Evolutionary conservation across 2,329 filamentous ascomycete species (phyloP).

Genomic region (Seiridium unicorne): DNA sequence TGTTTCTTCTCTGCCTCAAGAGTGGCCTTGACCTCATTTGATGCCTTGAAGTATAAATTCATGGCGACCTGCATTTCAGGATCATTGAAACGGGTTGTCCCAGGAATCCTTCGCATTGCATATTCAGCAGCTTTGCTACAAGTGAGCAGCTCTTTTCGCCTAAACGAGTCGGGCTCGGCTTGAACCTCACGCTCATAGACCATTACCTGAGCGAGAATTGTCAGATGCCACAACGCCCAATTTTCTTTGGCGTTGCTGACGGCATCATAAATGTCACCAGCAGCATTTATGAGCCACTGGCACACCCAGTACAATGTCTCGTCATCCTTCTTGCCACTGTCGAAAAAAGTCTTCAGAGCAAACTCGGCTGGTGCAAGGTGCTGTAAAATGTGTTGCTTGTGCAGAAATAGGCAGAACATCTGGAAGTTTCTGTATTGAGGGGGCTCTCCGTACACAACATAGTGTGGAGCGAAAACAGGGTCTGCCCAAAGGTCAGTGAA

Average conservation of each 20-base stretch:
- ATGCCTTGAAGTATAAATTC: too few species aligned
- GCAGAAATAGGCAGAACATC: neutral
- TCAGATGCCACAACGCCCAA: neutral
- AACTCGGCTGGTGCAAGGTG: neutral
- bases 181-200: neutral
- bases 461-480: neutral
- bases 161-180: too few species aligned
- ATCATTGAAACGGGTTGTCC: too few species aligned
- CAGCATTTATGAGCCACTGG: neutral
- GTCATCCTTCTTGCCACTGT: neutral
- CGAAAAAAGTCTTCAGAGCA: neutral
- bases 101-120: too few species aligned
- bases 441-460: neutral
- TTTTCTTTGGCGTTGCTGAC: neutral
- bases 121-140: too few species aligned
- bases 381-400: neutral
- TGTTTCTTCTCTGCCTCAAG: too few species aligned
- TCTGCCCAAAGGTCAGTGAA: neutral
- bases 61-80: too few species aligned
- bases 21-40: too few species aligned
- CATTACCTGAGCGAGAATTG: neutral
- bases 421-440: neutral
- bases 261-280: neutral
- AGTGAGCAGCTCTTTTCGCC: too few species aligned
- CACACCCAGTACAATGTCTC: neutral